phyloP scores from a whole-genome alignment of 1,284 basidiomycete species.

The Puccinia horiana region DNA sequence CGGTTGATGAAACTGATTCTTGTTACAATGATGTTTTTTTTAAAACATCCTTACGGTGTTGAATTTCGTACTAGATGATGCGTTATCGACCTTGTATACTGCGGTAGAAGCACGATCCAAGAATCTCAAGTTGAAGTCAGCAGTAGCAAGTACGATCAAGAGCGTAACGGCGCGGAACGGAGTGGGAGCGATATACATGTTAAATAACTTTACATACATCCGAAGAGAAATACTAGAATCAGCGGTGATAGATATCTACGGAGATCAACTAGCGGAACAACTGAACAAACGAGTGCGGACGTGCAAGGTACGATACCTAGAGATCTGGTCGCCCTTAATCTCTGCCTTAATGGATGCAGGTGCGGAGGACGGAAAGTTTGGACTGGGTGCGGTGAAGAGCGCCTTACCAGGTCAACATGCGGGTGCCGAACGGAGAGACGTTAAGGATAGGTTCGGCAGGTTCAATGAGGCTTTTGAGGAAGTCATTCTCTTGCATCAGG shows the following conservation, averaged over 20 bases:
- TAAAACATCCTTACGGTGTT: too few species aligned
- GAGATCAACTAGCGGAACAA: slow-evolving; percentile 54
- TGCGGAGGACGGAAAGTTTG: slow-evolving; percentile 51
- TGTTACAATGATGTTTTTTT: background rate
- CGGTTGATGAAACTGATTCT: background rate
- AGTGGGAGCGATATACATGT: slow-evolving; percentile 54
- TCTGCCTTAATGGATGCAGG: slow-evolving; percentile 56
- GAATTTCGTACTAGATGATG: too few species aligned
- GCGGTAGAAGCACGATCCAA: slow-evolving; percentile 47
- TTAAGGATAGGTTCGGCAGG: slow-evolving; percentile 56
- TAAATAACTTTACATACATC: slow-evolving; percentile 57
- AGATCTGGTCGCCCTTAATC: slow-evolving; percentile 56
- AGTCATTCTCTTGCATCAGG: slow-evolving; percentile 54
- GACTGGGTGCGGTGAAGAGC: slow-evolving; percentile 49
- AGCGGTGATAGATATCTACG: slow-evolving; percentile 53
- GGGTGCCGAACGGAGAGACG: slow-evolving; percentile 53
- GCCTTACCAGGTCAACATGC: slow-evolving; percentile 50
- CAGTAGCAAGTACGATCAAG: slow-evolving; percentile 30
- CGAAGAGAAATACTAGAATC: slow-evolving; percentile 54
- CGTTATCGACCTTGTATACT: slow-evolving; percentile 31
- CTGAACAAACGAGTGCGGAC: slow-evolving; percentile 56
- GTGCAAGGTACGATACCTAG: slow-evolving; percentile 55
- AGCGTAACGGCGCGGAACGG: slow-evolving; percentile 49
- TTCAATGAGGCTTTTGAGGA: slow-evolving; percentile 57
- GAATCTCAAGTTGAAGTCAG: slow-evolving; percentile 25